Evolutionary conservation across 495 filamentous ascomycete species (phyloP).

Genomic region (Annulohypoxylon moriforme): DNA sequence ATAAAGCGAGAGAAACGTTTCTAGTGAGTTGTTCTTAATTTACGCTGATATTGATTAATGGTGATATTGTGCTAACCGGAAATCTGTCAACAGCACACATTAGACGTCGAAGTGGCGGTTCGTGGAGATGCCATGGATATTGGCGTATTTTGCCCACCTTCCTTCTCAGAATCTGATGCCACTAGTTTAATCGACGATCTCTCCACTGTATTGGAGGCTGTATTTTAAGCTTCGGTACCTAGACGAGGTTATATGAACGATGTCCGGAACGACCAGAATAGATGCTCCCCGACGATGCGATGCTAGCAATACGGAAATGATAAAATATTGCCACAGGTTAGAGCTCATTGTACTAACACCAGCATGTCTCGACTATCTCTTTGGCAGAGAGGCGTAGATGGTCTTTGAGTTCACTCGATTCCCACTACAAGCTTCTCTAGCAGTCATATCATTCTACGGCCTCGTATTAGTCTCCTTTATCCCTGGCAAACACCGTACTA

Average conservation of each 20-base stretch:
- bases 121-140: conserved; percentile 59
- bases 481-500: not conserved
- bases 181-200: conserved; percentile 26
- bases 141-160: conserved; percentile 62
- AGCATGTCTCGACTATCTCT: not conserved
- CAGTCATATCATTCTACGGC: not conserved
- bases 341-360: not conserved
- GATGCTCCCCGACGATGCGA: not conserved
- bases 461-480: not conserved
- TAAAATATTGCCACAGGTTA: not conserved
- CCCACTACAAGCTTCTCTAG: not conserved
- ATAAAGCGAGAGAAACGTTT: conserved; percentile 47
- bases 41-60: not conserved
- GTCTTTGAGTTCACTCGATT: not conserved
- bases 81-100: conserved; percentile 54
- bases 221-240: conserved; percentile 1
- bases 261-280: not conserved
- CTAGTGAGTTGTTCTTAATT: conserved; percentile 45
- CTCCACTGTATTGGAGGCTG: conserved; percentile 21
- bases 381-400: not conserved
- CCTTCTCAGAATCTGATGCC: conserved; percentile 24
- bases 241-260: not conserved
- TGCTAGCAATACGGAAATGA: not conserved
- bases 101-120: conserved; percentile 67
- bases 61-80: conserved; percentile 16